Evolutionary conservation across 2,329 filamentous ascomycete species (phyloP).

Genomic region (Trichoderma harzianum): DNA sequence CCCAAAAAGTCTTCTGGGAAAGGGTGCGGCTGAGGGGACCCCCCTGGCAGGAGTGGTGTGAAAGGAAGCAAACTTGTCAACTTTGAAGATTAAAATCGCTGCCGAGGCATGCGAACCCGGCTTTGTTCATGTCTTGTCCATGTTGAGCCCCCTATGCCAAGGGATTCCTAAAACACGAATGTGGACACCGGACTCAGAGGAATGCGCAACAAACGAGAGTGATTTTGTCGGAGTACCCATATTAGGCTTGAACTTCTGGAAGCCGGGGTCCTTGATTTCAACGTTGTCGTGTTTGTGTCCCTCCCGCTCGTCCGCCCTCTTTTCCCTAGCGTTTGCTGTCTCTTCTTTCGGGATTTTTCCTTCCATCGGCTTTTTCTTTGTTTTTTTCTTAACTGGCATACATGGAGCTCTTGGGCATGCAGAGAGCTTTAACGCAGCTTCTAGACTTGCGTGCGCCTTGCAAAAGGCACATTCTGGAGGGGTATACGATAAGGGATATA

Average conservation of each 20-base stretch:
- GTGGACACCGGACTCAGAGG: neutral
- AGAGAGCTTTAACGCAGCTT: neutral
- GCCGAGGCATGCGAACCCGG: slow-evolving; percentile 2
- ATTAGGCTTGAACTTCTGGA: neutral
- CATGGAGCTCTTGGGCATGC: neutral
- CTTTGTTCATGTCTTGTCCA: neutral
- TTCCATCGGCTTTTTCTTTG: neutral
- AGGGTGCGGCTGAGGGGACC: neutral
- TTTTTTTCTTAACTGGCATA: neutral
- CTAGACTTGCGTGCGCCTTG: slow-evolving; percentile 9
- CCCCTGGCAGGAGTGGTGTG: neutral
- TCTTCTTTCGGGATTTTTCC: neutral
- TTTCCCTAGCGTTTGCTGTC: neutral
- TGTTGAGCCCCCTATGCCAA: slow-evolving; percentile 2
- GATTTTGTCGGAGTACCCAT: neutral
- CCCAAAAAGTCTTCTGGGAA: neutral
- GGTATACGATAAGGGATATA: slow-evolving; percentile 1
- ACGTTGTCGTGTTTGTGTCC: neutral
- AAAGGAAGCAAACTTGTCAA: neutral
- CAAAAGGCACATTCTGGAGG: neutral
- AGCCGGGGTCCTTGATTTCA: neutral
- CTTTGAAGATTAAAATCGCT: neutral
- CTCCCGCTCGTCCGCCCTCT: neutral
- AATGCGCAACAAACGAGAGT: neutral
- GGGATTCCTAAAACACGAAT: neutral